Evolutionary conservation across 2,329 filamentous ascomycete genomes (phyloP), one percentile per base, ranked within the genome.

Genomic region (Verticillium longisporum): DNA sequence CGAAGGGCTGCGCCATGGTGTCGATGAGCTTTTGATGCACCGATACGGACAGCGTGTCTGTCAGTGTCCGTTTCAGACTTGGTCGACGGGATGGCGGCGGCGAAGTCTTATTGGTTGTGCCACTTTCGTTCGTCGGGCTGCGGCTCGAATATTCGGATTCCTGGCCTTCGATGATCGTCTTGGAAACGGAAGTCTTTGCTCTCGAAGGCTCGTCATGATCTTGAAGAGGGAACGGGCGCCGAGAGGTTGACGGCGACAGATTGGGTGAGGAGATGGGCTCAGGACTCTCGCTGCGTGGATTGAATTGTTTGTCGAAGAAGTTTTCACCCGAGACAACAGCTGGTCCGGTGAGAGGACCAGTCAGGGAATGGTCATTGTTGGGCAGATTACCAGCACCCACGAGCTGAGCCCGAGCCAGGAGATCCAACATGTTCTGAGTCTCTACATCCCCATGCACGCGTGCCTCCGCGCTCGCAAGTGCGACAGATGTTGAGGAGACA

Each of bases 381-480:
- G 81, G 82, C 36, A 87, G 73, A 63, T 86, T 88, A 60, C 88
- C 87, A 41, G 87, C 83, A 18, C 87, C 88, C 60, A 94, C 86
- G 31, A 97, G 76, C 66, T 94, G 91, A 56, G 93, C 91, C 69
- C 88, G 88, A 55, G 91, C 88, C 63, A 97, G 79, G 61, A 97
- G 79, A 70, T 98, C 93, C 75, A 97, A 85, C 89, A 97, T 92
- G 69, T 88, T 89, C 74, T 97, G 92, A 56, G 92, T 84, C 68
- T 97, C 94, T 58, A 91, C 79, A 74, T 98, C 93, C 26, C 92
- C 93, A 64, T 84, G 87, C 59, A 90, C 81, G 69, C 90, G 88
- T 59, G 93, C 91, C 74, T 97, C 92, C 15, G 92, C 92, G 70
- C 87, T 92, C 55, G 88, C 88, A 66, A 97, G 86, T 11, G 86